These are phyloP conservation scores for Whalleya microplaca DNA, from an alignment of 2,329 filamentous ascomycete species.

Conservation along the genomic window DNA sequence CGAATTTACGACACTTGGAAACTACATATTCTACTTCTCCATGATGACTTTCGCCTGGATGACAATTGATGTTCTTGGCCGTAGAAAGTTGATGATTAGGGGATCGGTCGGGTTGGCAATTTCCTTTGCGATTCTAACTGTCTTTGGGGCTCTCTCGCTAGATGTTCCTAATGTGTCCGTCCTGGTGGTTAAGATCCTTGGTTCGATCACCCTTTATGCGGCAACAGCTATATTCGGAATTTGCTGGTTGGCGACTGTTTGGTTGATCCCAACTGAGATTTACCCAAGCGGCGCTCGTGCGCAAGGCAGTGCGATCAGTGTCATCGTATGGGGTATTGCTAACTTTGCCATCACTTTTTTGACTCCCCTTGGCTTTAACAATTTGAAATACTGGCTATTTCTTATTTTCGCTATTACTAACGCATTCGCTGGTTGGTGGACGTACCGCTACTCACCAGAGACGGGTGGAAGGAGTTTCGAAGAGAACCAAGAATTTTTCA, in stretches of 20 bases:
- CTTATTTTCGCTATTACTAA: slow-evolving; percentile 60
- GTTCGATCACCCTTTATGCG: slow-evolving; percentile 56
- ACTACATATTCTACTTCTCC: slow-evolving; percentile 63
- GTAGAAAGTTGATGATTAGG: slow-evolving; percentile 56
- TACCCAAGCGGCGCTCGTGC: slow-evolving; percentile 58
- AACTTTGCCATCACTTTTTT: slow-evolving; percentile 62
- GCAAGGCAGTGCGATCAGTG: slow-evolving; percentile 57
- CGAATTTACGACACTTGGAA: slow-evolving; percentile 61
- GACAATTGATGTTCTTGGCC: slow-evolving; percentile 58
- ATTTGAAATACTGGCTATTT: slow-evolving; percentile 61
- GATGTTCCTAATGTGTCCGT: slow-evolving; percentile 44
- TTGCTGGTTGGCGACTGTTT: slow-evolving; percentile 62
- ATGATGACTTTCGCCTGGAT: slow-evolving; percentile 66
- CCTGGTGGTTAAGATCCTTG: slow-evolving; percentile 51
- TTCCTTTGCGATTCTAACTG: slow-evolving; percentile 54
- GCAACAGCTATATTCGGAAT: slow-evolving; percentile 65
- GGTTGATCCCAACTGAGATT: slow-evolving; percentile 64
- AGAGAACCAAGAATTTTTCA: slow-evolving; percentile 63
- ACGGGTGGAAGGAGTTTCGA: slow-evolving; percentile 62
- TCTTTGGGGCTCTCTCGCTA: slow-evolving; percentile 54
- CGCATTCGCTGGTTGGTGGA: slow-evolving; percentile 57
- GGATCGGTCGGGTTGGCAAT: slow-evolving; percentile 52
- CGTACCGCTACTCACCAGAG: slow-evolving; percentile 54
- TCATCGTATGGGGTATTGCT: slow-evolving; percentile 59
- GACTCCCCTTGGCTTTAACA: slow-evolving; percentile 63